Conservation (phyloP, 495 filamentous ascomycete genomes). For the Penicillium crystallinum region DNA sequence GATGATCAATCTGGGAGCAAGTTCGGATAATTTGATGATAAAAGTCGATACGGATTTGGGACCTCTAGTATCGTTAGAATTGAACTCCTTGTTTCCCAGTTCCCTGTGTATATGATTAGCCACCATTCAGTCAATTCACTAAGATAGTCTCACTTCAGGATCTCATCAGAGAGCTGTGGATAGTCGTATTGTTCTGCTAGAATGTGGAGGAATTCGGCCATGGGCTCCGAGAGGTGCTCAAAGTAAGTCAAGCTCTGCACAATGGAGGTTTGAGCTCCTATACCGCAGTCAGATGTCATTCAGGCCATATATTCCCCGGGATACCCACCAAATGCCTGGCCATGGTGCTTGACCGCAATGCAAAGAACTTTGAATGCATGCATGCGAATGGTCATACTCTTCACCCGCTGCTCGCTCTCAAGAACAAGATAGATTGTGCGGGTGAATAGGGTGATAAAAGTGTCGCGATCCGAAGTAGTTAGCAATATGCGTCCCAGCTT, state of each 20-base stretch:
- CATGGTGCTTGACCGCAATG: slow-evolving; percentile 96
- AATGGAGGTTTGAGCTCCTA: slow-evolving; percentile 95
- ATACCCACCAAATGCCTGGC: slow-evolving; percentile 85
- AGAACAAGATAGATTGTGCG: slow-evolving; percentile 90
- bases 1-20: slow-evolving; percentile 85
- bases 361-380: slow-evolving; percentile 95
- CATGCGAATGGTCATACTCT: slow-evolving; percentile 88
- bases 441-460: slow-evolving; percentile 87
- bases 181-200: slow-evolving; percentile 97
- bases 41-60: slow-evolving; percentile 99
- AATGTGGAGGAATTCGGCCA: slow-evolving; percentile 98
- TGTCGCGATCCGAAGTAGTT: slow-evolving; percentile 95
- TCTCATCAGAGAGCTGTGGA: slow-evolving; percentile 89
- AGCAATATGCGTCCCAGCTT: slow-evolving; percentile 89
- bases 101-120: slow-evolving; percentile 50
- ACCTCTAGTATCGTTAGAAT: slow-evolving; percentile 87
- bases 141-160: slow-evolving; percentile 52
- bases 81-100: slow-evolving; percentile 95
- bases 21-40: slow-evolving; percentile 90
- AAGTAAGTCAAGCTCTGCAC: slow-evolving; percentile 97
- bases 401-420: slow-evolving; percentile 90
- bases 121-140: not conserved
- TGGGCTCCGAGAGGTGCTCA: slow-evolving; percentile 94
- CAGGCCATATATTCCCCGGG: not conserved
- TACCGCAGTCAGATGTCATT: slow-evolving; percentile 10